phyloP scores from a whole-genome alignment of 768 basidiomycete species.

The Phanerodontia chrysosporium region DNA sequence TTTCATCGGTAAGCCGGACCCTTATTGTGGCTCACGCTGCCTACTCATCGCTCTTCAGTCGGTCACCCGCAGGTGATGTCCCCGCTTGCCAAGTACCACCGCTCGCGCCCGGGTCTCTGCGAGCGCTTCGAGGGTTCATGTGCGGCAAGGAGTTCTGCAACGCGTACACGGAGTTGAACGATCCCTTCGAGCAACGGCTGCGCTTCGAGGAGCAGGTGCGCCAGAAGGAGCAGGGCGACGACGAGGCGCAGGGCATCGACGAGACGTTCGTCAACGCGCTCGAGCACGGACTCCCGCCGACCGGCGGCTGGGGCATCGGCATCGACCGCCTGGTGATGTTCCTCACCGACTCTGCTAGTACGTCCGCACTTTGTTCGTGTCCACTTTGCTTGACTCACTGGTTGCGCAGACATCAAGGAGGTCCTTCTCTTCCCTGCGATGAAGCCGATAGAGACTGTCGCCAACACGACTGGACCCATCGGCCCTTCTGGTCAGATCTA shows the following conservation, averaged over 20 bases:
- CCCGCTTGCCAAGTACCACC: slow-evolving; percentile 97
- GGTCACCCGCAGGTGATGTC: slow-evolving; percentile 99
- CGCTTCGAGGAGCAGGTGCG: slow-evolving; percentile 93
- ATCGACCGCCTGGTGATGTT: slow-evolving; percentile 98
- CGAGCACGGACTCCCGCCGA: slow-evolving; percentile 96
- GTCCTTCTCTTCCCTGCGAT: slow-evolving; percentile 96
- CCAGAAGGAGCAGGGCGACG: slow-evolving; percentile 96
- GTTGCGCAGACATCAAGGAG: slow-evolving; percentile 82
- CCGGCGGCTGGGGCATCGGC: slow-evolving; percentile 95
- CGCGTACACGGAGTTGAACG: slow-evolving; percentile 99
- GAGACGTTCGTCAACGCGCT: slow-evolving; percentile 96
- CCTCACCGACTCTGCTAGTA: slow-evolving; percentile 92
- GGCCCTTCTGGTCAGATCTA: slow-evolving; percentile 30
- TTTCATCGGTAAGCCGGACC: slow-evolving; percentile 72
- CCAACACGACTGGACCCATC: slow-evolving; percentile 31
- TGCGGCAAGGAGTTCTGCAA: slow-evolving; percentile 98
- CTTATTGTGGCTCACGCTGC: not conserved
- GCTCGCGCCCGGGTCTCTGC: slow-evolving; percentile 93
- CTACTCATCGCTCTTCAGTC: slow-evolving; percentile 41
- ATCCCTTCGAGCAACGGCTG: slow-evolving; percentile 92
- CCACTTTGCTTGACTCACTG: not conserved
- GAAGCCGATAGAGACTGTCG: slow-evolving; percentile 69
- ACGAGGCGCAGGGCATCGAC: slow-evolving; percentile 96
- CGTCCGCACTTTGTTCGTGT: slow-evolving; percentile 26
- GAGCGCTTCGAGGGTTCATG: slow-evolving; percentile 99